Base-by-base conservation (phyloP, 2,329 filamentous ascomycete genomes). In the Botrytis galanthina region DNA sequence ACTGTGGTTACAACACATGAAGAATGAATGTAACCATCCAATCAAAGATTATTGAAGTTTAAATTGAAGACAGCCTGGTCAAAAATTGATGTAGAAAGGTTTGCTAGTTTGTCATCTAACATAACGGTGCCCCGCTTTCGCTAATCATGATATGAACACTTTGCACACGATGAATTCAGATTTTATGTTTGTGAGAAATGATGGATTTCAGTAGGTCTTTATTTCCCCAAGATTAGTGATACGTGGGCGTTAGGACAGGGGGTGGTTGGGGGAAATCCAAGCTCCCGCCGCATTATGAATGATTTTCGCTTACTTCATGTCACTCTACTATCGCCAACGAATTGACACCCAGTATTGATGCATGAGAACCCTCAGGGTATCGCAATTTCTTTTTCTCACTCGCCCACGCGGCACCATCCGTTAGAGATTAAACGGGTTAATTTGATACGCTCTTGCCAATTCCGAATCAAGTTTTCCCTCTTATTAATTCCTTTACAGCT, bases 71-170 rank as follows among this genome's bases (percentile, higher is more conserved):
- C 18, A 54, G 70, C 29, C 26, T 71, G 29, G 10, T 63, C n/a
- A 12, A n/a, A 22, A n/a, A 6, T n/a, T 64, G 44, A 63, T 29
- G 6, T 64, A 18, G 12, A 64, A 37, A 37, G 9, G 1, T 29
- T 63, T 22, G 14, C 22, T 60, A 37, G 42, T 66, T 7, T 39
- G 26, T n/a, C 44, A 39, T 44, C 7, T 35, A 46, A 42, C 60
- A 32, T 20, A 29, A 48, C 7, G 10, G 22, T 18, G 60, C 54
- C 69, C 16, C 44, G 4, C 32, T 44, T 54, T 70, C 68, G 54
- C 68, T 70, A 62, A 70, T 63, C 54, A 70, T 22, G 59, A 39
- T 44, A 44, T 64, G 59, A 44, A 16, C 32, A n/a, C 29, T 66
- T 35, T 48, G 44, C 16, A 22, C 22, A 51, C 29, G 63, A 29